Base-by-base conservation (phyloP, 176 grass and related monocot genomes). In the Musa itinerans region DNA sequence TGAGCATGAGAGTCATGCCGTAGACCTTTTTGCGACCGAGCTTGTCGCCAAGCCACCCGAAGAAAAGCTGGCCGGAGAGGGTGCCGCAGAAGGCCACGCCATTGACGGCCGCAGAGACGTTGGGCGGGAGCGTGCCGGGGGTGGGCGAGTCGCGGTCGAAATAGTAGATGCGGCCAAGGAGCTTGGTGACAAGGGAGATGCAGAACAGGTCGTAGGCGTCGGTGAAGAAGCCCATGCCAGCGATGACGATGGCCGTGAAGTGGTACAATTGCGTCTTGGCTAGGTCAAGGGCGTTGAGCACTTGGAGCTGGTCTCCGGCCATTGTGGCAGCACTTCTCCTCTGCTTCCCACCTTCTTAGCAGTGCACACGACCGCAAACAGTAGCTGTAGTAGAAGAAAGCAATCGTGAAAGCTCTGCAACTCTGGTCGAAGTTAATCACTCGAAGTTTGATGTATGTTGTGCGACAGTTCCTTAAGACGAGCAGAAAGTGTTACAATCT, bases 221-320 rank as follows among this genome's bases (percentile, higher is more conserved):
- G 2, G 89, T 96, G 82, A 96, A 96, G 87, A 96, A 96, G 52
- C 92, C 92, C 92, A 96, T 96, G 16, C 92, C 92, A 11, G 89
- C 92, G 11, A 96, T 73, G 12, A 92, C 81, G 83, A 96, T 92
- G 10, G 89, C 89, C 78, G 83, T 83, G 75, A 96, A 92, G 75
- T 96, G 92, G 72, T 92, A 92, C 78, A 62, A 81, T 69, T 96
- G 92, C 49, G 88, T 96, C 88, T 84, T 90, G 43, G 57, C 57
- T 1, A 21, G 57, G 57, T 61, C 57, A 8, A 61, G 57, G 1
- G 57, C 57, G 57, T 61, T 61, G 17, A 61, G 57, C 57, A 61
- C 57, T 20, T 61, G 57, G 8, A 61, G 57, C 57, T 61, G 57
- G n/a, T 61, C 57, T 61, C 57, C 57, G 1, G 57, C 57, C 57